Evolutionary conservation across 139 green algal genomes (phyloP), one percentile per base, ranked within the genome.

Genomic region (Desmodesmus armatus): DNA sequence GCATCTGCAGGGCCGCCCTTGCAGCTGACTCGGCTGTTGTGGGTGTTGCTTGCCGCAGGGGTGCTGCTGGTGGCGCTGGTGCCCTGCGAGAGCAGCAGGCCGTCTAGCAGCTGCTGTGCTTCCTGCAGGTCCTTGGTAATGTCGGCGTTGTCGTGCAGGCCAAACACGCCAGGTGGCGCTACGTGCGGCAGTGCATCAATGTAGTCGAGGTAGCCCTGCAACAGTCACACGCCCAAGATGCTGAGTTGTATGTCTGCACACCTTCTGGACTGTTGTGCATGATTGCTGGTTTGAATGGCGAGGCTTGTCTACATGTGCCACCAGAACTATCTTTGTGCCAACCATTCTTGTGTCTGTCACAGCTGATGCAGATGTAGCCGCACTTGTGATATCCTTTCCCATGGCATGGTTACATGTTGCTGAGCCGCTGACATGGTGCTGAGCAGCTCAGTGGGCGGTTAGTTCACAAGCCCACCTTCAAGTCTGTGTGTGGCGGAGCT

Each of bases 81-180:
- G 53, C 73, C 85, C 75, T 93, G 88, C 15, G 87, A 90, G 31
- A 87, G 47, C 66, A 92, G 87, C 29, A 95, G 76, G 29, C 73
- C 78, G 73, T 92, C 89, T 25, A 93, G 85, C 70, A 93, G 82
- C 73, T 80, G 87, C 89, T 96, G 91, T 1, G 92, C 33, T 31
- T 90, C 89, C 83, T 96, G 93, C 23, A 97, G 87, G 93, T 71
- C 55, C 90, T 93, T 47, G 94, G 92, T 92, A 97, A 99, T 75
- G 95, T 98, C 58, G 98, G 96, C 96, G 82, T 98, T 98, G 85
- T 93, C 85, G 87, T 99, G 95, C 91, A 99, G 89, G 17, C 96
- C 96, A 89, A 98, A 99, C 21, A 99, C 91, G 87, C 97, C 96
- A 2, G 96, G 96, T 33, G 87, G 75, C 27, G 88, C 78, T 3